Evolutionary conservation across 1,284 basidiomycete genomes (phyloP), one percentile per base, ranked within the genome.

Genomic region (Laetiporus sulphureus): DNA sequence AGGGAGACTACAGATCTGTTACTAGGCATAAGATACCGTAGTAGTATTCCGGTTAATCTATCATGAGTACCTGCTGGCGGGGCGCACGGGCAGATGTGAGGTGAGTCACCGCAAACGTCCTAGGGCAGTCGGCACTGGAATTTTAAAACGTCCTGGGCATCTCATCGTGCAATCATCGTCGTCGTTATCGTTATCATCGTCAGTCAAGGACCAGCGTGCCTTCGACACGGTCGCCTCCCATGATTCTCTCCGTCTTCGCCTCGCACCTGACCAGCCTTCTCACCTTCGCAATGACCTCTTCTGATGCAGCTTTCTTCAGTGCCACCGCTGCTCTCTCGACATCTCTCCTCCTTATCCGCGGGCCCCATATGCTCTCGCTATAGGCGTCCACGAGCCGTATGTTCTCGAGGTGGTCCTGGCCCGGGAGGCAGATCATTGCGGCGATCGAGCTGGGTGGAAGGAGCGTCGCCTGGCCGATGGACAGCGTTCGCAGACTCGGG

Each of bases 351-450:
- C 69, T 60, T 30, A 71, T 49, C 32, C 67, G 62, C 8, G 65
- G 60, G 15, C 75, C 77, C 77, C 77, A 78, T 25, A 79, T 79
- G 43, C 74, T 75, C 36, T 67, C 69, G 20, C 62, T 56, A 52
- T 78, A 79, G 18, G 66, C 67, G 46, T 79, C 77, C 5, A 76
- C 68, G 5, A 79, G 60, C 27, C 63, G 58, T n/a, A 79, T 52
- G 23, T 50, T 40, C 41, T 55, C 49, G 13, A 77, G 56, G 20
- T 52, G 49, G 12, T 52, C 32, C 48, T 60, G 53, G 12, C 42
- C 50, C 4, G 50, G 55, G 20, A 51, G 49, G 40, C 62, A 63
- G 33, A 71, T 49, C 46, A 70, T 62, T 24, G 54, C 51, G 4
- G 66, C 69, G 18, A 77, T 58, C 13, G 59, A 57, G 15, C 49